Conservation (phyloP, 805 yeast genomes). For the Aciculoconidium aculeatum region DNA sequence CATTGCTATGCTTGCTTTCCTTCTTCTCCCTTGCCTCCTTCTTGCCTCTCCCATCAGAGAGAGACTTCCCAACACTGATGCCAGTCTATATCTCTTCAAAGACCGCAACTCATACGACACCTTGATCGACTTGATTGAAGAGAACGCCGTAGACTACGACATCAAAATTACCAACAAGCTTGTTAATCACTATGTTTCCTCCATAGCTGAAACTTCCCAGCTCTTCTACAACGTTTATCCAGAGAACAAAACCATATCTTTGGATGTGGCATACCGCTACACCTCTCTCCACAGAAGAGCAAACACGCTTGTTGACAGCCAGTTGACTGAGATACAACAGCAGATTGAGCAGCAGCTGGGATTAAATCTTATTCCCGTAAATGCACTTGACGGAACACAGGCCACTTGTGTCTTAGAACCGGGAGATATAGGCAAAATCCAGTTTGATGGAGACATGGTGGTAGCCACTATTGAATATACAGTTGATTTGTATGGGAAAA, state of each 20-base stretch:
- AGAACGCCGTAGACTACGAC: slow-evolving; percentile 1
- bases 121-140: background rate
- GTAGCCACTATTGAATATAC: slow-evolving; percentile 3
- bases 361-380: background rate
- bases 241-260: slow-evolving; percentile 4
- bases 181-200: background rate
- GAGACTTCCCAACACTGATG: slow-evolving; percentile 1
- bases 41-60: too few relatives aligned
- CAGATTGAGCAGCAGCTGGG: slow-evolving; percentile 1
- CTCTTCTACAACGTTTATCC: slow-evolving; percentile 4
- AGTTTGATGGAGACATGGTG: slow-evolving; percentile 4
- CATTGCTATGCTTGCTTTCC: too few relatives aligned
- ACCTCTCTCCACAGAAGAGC: background rate
- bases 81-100: background rate
- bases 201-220: background rate
- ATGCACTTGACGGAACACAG: background rate
- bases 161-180: slow-evolving; percentile 1
- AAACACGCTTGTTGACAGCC: background rate
- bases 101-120: slow-evolving; percentile 2
- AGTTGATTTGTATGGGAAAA: slow-evolving; percentile 1
- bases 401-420: slow-evolving; percentile 4
- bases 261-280: slow-evolving; percentile 1
- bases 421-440: slow-evolving; percentile 2
- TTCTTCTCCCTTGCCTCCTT: too few relatives aligned
- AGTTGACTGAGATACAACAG: background rate